Evolutionary conservation across 257 asterid species (phyloP).

Genomic region (Pogostemon cablin): DNA sequence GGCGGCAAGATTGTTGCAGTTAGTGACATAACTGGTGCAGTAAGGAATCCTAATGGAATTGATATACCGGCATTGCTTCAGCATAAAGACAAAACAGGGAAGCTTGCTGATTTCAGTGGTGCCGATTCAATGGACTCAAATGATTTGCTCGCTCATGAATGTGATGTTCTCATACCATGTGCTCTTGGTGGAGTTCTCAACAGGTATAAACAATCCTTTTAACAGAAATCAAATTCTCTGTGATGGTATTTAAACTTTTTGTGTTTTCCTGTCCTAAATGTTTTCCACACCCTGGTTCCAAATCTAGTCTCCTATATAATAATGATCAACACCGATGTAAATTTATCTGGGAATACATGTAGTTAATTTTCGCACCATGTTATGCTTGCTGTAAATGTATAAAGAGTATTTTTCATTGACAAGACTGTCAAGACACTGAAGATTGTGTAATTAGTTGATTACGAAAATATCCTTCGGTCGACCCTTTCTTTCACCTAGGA

Average conservation of each 20-base stretch:
- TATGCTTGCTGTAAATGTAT: background rate
- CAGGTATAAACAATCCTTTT: conserved; percentile 45
- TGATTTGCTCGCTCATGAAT: conserved; percentile 69
- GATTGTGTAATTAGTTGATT: background rate
- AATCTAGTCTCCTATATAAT: background rate
- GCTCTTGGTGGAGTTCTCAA: conserved; percentile 96
- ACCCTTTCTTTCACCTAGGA: too few species aligned
- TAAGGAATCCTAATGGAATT: conserved; percentile 63
- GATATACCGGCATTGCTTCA: conserved; percentile 63
- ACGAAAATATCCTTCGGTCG: background rate
- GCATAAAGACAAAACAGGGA: conserved; percentile 68
- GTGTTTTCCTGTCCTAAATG: background rate
- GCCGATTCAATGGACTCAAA: conserved; percentile 71
- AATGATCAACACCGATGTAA: background rate
- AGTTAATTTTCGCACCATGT: background rate
- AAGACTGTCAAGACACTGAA: background rate
- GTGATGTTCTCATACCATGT: conserved; percentile 90
- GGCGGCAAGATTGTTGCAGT: conserved; percentile 88
- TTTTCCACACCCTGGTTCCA: background rate
- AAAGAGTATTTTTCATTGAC: background rate
- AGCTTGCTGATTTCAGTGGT: conserved; percentile 55
- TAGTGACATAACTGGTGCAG: conserved; percentile 88
- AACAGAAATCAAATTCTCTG: background rate
- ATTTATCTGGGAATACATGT: background rate
- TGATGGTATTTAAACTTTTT: background rate